These are phyloP conservation scores for Cystobasidium ongulense DNA, from an alignment of 768 basidiomycete species.

Conservation along the genomic window DNA sequence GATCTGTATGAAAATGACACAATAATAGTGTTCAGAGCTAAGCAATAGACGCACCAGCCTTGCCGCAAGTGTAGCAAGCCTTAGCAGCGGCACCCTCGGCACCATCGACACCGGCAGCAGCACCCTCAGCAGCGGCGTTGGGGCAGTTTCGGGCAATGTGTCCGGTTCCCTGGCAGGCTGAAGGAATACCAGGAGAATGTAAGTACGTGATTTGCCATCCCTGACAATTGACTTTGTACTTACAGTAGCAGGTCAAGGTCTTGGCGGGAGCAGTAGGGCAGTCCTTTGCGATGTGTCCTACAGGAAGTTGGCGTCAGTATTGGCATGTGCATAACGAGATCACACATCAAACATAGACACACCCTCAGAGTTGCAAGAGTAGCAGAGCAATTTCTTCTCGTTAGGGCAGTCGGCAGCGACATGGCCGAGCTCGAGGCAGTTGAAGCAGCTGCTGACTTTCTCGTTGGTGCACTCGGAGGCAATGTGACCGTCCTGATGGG, in stretches of 20 bases:
- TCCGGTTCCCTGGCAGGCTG: slow-evolving; percentile 12
- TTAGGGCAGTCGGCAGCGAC: slow-evolving; percentile 12
- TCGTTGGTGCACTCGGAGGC: slow-evolving; percentile 18
- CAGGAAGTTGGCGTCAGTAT: neutral
- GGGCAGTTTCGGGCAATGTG: slow-evolving; percentile 24
- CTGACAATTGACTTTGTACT: neutral
- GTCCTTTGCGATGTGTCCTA: slow-evolving; percentile 7
- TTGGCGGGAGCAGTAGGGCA: slow-evolving; percentile 8
- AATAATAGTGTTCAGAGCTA: neutral
- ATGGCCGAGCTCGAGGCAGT: slow-evolving; percentile 12
- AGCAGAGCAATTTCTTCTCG: neutral
- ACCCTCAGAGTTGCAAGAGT: slow-evolving; percentile 4
- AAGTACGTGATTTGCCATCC: no score
- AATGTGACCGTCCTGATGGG: slow-evolving; percentile 14
- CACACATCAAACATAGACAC: neutral
- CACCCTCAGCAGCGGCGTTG: neutral
- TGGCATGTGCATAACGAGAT: neutral
- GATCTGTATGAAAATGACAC: neutral
- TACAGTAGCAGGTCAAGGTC: slow-evolving; percentile 21
- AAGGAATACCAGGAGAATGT: neutral
- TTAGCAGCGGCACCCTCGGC: neutral
- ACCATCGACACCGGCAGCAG: neutral
- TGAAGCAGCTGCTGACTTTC: slow-evolving; percentile 25
- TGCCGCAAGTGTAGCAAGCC: slow-evolving; percentile 26
- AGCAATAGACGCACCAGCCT: neutral